Conservation (phyloP, 2,329 filamentous ascomycete genomes). For the Chrysosporium keratinophilum region DNA sequence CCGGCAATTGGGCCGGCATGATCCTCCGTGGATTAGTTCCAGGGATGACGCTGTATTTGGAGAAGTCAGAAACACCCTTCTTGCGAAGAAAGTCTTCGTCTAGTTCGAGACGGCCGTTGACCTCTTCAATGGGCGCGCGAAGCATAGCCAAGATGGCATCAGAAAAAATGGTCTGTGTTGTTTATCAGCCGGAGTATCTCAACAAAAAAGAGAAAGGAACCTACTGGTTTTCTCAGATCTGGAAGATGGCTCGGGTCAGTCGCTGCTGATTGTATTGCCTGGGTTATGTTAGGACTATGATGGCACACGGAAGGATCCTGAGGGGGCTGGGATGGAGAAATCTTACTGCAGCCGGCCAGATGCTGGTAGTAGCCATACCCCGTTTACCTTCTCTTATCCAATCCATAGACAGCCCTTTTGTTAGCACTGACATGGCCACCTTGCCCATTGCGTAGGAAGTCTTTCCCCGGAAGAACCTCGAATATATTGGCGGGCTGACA, state of each 20-base stretch:
- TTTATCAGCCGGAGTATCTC: not conserved
- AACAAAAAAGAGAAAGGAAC: slow-evolving; percentile 11
- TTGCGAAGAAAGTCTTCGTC: slow-evolving; percentile 72
- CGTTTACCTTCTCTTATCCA: slow-evolving; percentile 54
- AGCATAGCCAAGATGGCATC: slow-evolving; percentile 69
- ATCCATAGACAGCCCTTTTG: slow-evolving; percentile 74
- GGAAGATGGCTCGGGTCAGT: not conserved
- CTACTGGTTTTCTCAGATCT: slow-evolving; percentile 54
- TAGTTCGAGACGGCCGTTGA: slow-evolving; percentile 62
- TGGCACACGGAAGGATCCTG: not conserved
- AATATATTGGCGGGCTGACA: slow-evolving; percentile 76
- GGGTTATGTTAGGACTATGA: not conserved
- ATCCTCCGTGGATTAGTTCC: slow-evolving; percentile 59
- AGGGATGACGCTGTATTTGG: slow-evolving; percentile 58
- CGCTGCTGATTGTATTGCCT: slow-evolving; percentile 13
- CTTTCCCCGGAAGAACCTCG: slow-evolving; percentile 74
- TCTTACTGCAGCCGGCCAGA: slow-evolving; percentile 69
- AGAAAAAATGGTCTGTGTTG: slow-evolving; percentile 55
- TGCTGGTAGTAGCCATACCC: slow-evolving; percentile 65
- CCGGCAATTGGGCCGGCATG: slow-evolving; percentile 62
- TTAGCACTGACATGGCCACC: slow-evolving; percentile 70
- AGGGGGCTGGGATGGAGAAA: not conserved
- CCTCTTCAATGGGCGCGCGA: slow-evolving; percentile 44
- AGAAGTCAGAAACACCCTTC: slow-evolving; percentile 58
- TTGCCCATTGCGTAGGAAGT: slow-evolving; percentile 72